Conservation (phyloP, 176 grass and related monocot species). For the Zea mays region DNA sequence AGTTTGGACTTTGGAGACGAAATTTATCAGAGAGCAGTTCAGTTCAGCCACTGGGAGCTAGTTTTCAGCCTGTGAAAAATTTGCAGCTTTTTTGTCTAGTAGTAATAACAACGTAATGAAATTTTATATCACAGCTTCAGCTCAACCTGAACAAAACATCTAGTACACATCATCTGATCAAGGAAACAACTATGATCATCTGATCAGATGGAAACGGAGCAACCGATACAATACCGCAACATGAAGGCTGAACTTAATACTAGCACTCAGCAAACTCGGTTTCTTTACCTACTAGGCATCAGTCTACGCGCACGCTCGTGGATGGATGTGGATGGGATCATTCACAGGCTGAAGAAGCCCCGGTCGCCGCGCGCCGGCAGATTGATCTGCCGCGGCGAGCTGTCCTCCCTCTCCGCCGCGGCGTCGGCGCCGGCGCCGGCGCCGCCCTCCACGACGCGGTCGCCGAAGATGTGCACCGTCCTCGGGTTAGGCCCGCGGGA, state of each 20-base stretch:
- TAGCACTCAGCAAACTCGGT: slow-evolving; percentile 17
- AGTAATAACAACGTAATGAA: slow-evolving; percentile 5
- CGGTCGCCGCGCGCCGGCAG: too few species aligned
- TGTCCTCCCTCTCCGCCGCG: slow-evolving; percentile 49
- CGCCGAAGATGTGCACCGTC: slow-evolving; percentile 64
- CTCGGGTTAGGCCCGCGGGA: slow-evolving; percentile 55
- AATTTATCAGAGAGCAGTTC: not conserved
- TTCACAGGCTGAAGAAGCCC: slow-evolving; percentile 42
- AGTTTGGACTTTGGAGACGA: not conserved
- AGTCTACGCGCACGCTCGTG: not conserved
- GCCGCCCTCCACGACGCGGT: slow-evolving; percentile 53
- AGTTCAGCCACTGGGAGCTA: slow-evolving; percentile 25
- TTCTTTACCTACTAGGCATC: slow-evolving; percentile 35
- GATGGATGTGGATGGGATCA: too few species aligned
- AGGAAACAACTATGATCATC: slow-evolving; percentile 22
- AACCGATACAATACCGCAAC: slow-evolving; percentile 24
- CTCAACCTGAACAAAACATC: slow-evolving; percentile 32
- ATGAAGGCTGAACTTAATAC: slow-evolving; percentile 7
- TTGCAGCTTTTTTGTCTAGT: not conserved
- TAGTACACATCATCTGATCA: slow-evolving; percentile 35
- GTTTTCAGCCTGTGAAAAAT: too few species aligned
- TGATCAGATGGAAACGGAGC: slow-evolving; percentile 39
- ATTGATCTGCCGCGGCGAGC: slow-evolving; percentile 37
- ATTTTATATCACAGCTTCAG: slow-evolving; percentile 33
- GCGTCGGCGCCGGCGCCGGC: not conserved